Evolutionary conservation across 2,329 filamentous ascomycete genomes (phyloP).

Genomic region (Akanthomyces lecanii): DNA sequence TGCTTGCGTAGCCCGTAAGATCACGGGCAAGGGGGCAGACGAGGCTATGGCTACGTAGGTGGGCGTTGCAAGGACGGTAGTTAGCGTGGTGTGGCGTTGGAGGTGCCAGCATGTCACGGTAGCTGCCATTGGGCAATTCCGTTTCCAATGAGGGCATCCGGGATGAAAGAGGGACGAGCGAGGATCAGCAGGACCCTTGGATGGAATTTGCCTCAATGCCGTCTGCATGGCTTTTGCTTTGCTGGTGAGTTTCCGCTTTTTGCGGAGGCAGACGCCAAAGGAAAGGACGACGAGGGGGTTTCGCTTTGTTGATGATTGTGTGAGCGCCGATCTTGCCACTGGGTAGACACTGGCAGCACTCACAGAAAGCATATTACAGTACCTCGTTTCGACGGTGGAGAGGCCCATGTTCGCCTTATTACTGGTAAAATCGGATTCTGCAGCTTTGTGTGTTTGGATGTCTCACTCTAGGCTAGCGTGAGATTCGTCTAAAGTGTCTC

Average conservation of each 20-base stretch:
- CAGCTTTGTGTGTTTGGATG: background rate
- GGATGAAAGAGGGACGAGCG: background rate
- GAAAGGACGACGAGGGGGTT: background rate
- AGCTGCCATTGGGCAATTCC: constrained; percentile 10
- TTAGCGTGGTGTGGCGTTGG: constrained; percentile 7
- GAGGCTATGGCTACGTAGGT: background rate
- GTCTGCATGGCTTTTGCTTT: background rate
- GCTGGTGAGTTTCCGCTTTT: background rate
- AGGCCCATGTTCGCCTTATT: background rate
- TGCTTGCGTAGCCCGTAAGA: too few relatives aligned
- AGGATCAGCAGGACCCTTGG: background rate
- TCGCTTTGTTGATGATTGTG: background rate
- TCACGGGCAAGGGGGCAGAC: background rate
- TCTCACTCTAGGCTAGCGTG: constrained; percentile 10
- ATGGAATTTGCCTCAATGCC: background rate
- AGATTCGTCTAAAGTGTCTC: constrained; percentile 4
- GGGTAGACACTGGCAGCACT: background rate
- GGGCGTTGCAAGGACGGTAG: background rate
- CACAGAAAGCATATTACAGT: background rate
- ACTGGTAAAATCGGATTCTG: background rate
- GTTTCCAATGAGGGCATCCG: background rate
- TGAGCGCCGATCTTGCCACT: constrained; percentile 10
- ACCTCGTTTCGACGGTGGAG: background rate
- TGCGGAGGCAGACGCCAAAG: background rate
- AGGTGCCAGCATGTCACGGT: background rate